A percentile compares a stretch with the other conserved stretches of the same genome.
Conservation (phyloP, 2,329 filamentous ascomycete genomes). For the Ophiocordyceps unilateralis region DNA sequence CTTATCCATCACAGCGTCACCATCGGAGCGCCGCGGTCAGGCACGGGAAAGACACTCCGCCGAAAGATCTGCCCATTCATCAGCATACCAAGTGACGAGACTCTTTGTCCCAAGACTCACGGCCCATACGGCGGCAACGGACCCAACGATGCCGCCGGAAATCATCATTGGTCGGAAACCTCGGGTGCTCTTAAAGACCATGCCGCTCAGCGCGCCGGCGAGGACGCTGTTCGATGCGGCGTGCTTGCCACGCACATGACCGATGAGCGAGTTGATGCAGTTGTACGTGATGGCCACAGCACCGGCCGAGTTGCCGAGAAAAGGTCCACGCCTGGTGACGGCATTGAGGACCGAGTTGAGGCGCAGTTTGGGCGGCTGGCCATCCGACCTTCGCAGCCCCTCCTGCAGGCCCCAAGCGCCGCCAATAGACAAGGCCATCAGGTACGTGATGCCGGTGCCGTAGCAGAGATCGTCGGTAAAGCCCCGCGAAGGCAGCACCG, state of each 20-base stretch:
- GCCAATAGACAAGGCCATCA: constrained; percentile 70
- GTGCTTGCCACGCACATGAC: constrained; percentile 65
- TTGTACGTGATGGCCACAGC: constrained; percentile 96
- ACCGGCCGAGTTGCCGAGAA: constrained; percentile 88
- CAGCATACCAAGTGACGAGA: not conserved
- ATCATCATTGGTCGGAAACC: constrained; percentile 87
- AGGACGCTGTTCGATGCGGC: constrained; percentile 78
- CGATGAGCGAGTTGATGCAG: constrained; percentile 71
- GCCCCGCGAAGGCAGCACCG: constrained; percentile 81
- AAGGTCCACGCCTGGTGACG: constrained; percentile 81
- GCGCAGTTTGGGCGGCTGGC: constrained; percentile 70
- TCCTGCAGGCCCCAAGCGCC: constrained; percentile 88
- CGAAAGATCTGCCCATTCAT: constrained; percentile 5
- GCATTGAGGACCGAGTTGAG: constrained; percentile 92
- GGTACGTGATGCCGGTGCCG: constrained; percentile 85
- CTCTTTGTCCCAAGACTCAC: constrained; percentile 36
- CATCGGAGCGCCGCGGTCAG: constrained; percentile 11
- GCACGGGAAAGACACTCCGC: constrained; percentile 23
- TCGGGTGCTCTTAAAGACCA: constrained; percentile 91
- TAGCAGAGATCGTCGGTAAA: constrained; percentile 98
- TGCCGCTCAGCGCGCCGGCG: constrained; percentile 75
- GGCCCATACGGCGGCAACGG: constrained; percentile 74
- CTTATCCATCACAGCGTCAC: constrained; percentile 12
- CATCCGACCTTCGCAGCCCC: constrained; percentile 63
- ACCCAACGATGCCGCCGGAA: constrained; percentile 75